phyloP scores from a whole-genome alignment of 768 basidiomycete species.

The Boletellus emodensis region DNA sequence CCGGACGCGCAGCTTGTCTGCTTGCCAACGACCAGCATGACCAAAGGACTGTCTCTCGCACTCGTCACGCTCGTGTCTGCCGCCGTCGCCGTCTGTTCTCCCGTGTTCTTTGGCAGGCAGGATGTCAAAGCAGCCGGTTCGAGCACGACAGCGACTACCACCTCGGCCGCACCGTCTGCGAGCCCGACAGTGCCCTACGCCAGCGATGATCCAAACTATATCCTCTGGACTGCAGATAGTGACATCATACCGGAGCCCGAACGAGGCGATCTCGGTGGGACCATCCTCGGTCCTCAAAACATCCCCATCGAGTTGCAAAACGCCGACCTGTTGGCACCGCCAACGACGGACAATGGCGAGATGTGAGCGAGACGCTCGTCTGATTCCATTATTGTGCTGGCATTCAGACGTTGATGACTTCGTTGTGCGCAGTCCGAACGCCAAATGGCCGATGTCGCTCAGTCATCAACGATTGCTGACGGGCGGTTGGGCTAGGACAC shows the following conservation, averaged over 20 bases:
- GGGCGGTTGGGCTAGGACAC: constrained; percentile 59
- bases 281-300: constrained; percentile 54
- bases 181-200: constrained; percentile 41
- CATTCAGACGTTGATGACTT: not conserved
- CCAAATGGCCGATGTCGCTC: constrained; percentile 57
- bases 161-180: constrained; percentile 27
- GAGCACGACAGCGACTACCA: not conserved
- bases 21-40: constrained; percentile 4
- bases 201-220: constrained; percentile 39
- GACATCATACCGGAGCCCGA: constrained; percentile 35
- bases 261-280: constrained; percentile 41
- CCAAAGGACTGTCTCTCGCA: not conserved
- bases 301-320: constrained; percentile 50
- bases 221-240: constrained; percentile 33
- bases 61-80: constrained; percentile 4
- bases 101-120: not conserved
- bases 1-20: no score
- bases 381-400: not conserved
- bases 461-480: constrained; percentile 53
- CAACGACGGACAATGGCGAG: constrained; percentile 54
- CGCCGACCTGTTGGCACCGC: constrained; percentile 53
- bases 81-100: constrained; percentile 1
- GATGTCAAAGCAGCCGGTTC: no score
- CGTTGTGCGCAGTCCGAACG: constrained; percentile 32
- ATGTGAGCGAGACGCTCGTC: constrained; percentile 31